These are phyloP conservation scores for Boletellus ananas DNA, from an alignment of 768 basidiomycete species.

Conservation along the genomic window DNA sequence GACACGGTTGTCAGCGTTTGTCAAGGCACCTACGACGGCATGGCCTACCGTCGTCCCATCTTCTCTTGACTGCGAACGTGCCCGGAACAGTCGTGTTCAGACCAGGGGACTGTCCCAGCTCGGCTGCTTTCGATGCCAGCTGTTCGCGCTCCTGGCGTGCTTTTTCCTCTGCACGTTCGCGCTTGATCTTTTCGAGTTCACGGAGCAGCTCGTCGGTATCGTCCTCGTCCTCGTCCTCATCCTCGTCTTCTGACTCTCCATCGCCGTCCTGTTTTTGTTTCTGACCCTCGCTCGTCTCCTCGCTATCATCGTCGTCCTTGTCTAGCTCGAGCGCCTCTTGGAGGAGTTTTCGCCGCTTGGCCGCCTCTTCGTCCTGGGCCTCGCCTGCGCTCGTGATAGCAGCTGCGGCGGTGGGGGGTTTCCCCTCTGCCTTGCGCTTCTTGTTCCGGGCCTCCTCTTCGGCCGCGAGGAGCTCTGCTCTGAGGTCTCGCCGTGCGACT, in stretches of 20 bases:
- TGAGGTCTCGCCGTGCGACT: constrained; percentile 73
- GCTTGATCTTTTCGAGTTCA: constrained; percentile 98
- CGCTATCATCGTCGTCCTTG: constrained; percentile 83
- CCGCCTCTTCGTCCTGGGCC: constrained; percentile 60
- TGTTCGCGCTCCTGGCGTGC: constrained; percentile 75
- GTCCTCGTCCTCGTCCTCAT: constrained; percentile 54
- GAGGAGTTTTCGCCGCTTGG: constrained; percentile 83
- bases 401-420: constrained; percentile 29
- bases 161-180: constrained; percentile 92
- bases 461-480: constrained; percentile 77
- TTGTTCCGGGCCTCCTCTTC: constrained; percentile 85
- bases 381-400: constrained; percentile 23
- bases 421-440: constrained; percentile 89
- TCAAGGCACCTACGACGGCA: background rate
- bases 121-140: constrained; percentile 52
- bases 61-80: constrained; percentile 85
- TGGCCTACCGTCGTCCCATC: constrained; percentile 89
- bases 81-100: constrained; percentile 72
- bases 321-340: constrained; percentile 87
- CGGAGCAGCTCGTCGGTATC: constrained; percentile 88
- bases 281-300: constrained; percentile 40
- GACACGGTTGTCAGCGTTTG: background rate
- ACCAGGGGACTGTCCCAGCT: constrained; percentile 75
- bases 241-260: constrained; percentile 44
- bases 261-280: constrained; percentile 37